Evolutionary conservation across 129 eudicot genomes (phyloP).

Genomic region (Arctium lappa): DNA sequence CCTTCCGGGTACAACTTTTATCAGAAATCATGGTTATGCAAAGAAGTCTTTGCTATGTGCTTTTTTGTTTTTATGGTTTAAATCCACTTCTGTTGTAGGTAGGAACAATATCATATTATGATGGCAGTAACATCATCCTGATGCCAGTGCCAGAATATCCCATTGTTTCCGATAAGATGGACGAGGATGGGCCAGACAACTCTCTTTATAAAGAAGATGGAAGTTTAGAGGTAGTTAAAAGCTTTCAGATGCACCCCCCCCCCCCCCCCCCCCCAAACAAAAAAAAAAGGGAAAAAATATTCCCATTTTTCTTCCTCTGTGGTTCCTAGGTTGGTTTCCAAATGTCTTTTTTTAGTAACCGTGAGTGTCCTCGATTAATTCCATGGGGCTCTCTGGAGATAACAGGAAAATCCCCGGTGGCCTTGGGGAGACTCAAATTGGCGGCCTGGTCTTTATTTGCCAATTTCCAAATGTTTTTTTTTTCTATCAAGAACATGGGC

Average conservation of each 20-base stretch:
- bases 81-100: constrained; percentile 37
- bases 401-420: too few species aligned
- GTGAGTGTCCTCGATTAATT: too few species aligned
- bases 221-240: constrained; percentile 65
- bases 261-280: neutral
- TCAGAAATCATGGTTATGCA: neutral
- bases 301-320: too few species aligned
- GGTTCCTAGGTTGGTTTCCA: too few species aligned
- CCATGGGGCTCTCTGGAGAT: too few species aligned
- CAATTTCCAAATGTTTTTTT: neutral
- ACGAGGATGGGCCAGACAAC: constrained; percentile 51
- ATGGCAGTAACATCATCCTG: constrained; percentile 41
- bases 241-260: neutral
- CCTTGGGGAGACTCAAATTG: too few species aligned
- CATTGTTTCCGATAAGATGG: constrained; percentile 38
- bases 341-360: too few species aligned
- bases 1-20: constrained; percentile 54
- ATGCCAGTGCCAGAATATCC: constrained; percentile 73
- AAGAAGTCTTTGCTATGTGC: neutral
- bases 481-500: neutral
- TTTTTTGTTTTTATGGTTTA: neutral
- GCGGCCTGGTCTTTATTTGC: neutral
- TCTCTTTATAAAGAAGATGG: constrained; percentile 84
- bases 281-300: too few species aligned
- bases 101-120: constrained; percentile 52